phyloP scores from a whole-genome alignment of 2,329 filamentous ascomycete species.

The Penicillium freii region DNA sequence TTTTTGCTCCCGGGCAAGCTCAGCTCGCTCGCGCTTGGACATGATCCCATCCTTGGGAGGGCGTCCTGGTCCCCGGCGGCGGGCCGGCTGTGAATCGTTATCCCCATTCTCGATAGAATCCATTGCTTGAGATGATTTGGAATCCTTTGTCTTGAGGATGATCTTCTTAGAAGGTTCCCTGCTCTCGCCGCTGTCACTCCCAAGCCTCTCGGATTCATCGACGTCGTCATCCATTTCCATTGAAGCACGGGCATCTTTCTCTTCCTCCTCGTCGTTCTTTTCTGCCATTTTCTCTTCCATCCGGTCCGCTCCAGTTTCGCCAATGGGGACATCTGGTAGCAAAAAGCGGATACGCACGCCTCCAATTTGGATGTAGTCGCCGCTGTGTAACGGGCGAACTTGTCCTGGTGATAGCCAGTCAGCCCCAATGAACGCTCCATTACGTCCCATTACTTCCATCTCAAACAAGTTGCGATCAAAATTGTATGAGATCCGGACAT shows the following conservation, averaged over 20 bases:
- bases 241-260: constrained; percentile 31
- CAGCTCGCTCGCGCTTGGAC: constrained; percentile 61
- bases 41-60: constrained; percentile 67
- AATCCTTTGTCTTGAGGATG: constrained; percentile 31
- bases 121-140: constrained; percentile 27
- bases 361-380: constrained; percentile 59
- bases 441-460: constrained; percentile 58
- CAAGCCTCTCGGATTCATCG: constrained; percentile 29
- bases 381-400: constrained; percentile 53
- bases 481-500: constrained; percentile 61
- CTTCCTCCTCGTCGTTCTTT: constrained; percentile 33
- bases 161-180: constrained; percentile 32
- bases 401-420: constrained; percentile 50
- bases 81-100: constrained; percentile 40
- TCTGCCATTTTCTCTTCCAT: constrained; percentile 42
- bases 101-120: constrained; percentile 34
- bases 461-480: constrained; percentile 57
- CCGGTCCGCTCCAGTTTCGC: constrained; percentile 49
- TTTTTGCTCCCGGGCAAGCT: constrained; percentile 54
- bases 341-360: constrained; percentile 57
- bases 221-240: constrained; percentile 46
- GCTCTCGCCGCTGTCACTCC: constrained; percentile 29
- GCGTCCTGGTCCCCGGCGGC: constrained; percentile 57
- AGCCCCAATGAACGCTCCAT: constrained; percentile 57
- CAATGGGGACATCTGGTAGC: constrained; percentile 52